Evolutionary conservation across 169 alveolate genomes (phyloP).

Genomic region (Eimeria sp.): DNA sequence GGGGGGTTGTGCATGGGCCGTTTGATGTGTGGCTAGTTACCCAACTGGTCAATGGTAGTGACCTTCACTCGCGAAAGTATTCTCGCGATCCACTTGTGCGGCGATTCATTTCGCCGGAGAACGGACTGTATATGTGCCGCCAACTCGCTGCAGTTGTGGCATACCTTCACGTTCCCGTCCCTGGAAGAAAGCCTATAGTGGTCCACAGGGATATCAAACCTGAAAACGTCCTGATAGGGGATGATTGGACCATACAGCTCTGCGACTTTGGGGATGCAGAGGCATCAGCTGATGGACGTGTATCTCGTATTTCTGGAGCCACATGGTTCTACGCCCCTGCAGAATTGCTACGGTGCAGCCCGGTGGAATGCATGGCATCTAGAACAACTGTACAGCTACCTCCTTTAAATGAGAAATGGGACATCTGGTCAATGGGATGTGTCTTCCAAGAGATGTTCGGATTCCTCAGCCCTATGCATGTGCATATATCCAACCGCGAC

Average conservation of each 20-base stretch:
- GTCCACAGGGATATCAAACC: constrained; percentile 91
- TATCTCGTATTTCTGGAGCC: constrained; percentile 93
- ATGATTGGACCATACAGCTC: constrained; percentile 87
- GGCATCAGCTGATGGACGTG: constrained; percentile 90
- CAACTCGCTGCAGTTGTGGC: constrained; percentile 92
- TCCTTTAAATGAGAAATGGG: constrained; percentile 89
- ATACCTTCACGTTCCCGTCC: constrained; percentile 91
- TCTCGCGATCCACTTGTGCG: constrained; percentile 81
- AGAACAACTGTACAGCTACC: constrained; percentile 16
- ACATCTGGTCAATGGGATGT: constrained; percentile 91
- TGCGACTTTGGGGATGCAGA: constrained; percentile 93
- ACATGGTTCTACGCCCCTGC: constrained; percentile 97
- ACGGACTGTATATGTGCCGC: constrained; percentile 91
- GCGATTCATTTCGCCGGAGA: constrained; percentile 70
- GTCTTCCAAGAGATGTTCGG: constrained; percentile 91
- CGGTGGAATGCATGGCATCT: constrained; percentile 83
- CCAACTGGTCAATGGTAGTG: constrained; percentile 90
- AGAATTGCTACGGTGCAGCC: constrained; percentile 90
- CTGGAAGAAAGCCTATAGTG: constrained; percentile 87
- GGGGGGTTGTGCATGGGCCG: constrained; percentile 93
- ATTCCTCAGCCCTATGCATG: constrained; percentile 80
- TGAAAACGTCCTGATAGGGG: constrained; percentile 88
- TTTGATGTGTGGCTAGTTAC: constrained; percentile 95
- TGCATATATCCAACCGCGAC: constrained; percentile 67
- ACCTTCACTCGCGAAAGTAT: constrained; percentile 92